A percentile compares a stretch with the other conserved stretches of the same genome.
These are phyloP conservation scores for Cladosporium austrohemisphaericum DNA, from an alignment of 2,329 filamentous ascomycete genomes.

Conservation along the genomic window DNA sequence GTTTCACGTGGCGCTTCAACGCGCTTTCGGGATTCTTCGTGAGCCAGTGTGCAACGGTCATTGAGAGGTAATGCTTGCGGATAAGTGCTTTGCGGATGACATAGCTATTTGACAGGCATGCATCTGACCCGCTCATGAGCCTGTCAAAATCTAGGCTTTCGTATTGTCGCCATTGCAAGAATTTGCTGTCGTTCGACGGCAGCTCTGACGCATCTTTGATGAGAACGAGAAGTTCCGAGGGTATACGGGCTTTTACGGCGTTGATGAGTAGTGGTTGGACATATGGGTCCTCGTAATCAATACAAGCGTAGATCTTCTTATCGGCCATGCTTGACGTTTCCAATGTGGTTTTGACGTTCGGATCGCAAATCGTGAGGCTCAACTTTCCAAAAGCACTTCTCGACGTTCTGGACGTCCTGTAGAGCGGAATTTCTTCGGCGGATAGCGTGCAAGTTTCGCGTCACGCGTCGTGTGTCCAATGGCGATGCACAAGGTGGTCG, in stretches of 20 bases:
- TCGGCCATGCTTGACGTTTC: slow-evolving; percentile 9
- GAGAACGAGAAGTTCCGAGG: slow-evolving; percentile 37
- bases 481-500: background rate
- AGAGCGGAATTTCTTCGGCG: slow-evolving; percentile 1
- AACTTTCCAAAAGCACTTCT: background rate
- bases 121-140: slow-evolving; percentile 58
- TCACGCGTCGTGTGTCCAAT: background rate
- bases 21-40: slow-evolving; percentile 73
- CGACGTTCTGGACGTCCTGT: background rate
- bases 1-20: slow-evolving; percentile 68
- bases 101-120: slow-evolving; percentile 78
- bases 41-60: slow-evolving; percentile 79
- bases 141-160: slow-evolving; percentile 83
- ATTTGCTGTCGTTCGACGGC: slow-evolving; percentile 42
- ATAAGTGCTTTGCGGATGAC: slow-evolving; percentile 95
- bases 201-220: slow-evolving; percentile 54
- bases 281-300: slow-evolving; percentile 84
- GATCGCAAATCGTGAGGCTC: background rate
- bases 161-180: slow-evolving; percentile 81
- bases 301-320: slow-evolving; percentile 59
- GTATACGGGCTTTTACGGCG: slow-evolving; percentile 64
- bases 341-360: background rate
- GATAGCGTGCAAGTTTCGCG: slow-evolving; percentile 2
- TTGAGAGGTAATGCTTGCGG: slow-evolving; percentile 87
- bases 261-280: slow-evolving; percentile 79